phyloP scores from a whole-genome alignment of 345 rosid species.

The Aquilaria sinensis region DNA sequence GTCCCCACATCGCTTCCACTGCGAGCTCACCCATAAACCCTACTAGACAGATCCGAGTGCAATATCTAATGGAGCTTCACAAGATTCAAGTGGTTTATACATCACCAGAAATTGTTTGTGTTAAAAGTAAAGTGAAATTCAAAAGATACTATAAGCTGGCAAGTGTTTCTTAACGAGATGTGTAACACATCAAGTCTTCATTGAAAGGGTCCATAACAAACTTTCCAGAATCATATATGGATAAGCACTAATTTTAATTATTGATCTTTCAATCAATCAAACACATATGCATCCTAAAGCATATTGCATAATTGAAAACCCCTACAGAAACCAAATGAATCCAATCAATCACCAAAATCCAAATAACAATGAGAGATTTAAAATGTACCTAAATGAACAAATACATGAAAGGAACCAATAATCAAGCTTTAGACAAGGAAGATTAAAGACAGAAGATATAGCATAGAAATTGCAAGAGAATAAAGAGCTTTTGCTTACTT shows the following conservation, averaged over 20 bases:
- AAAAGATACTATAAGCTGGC: too few species aligned
- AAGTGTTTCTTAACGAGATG: background rate
- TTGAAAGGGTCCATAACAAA: constrained; percentile 9
- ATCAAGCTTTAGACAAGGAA: constrained; percentile 21
- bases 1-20: too few species aligned
- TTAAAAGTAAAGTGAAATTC: too few species aligned
- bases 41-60: too few species aligned
- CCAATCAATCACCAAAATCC: constrained; percentile 9
- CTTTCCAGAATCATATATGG: constrained; percentile 7
- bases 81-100: too few species aligned
- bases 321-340: background rate
- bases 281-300: background rate
- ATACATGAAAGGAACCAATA: constrained; percentile 10
- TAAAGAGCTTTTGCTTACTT: background rate
- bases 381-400: constrained; percentile 15
- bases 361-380: constrained; percentile 5
- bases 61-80: too few species aligned
- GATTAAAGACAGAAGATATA: constrained; percentile 5
- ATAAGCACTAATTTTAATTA: background rate
- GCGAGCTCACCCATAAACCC: too few species aligned
- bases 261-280: constrained; percentile 7
- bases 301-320: background rate
- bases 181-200: background rate
- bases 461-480: constrained; percentile 3
- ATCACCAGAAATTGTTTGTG: too few species aligned